Evolutionary conservation across 2,329 filamentous ascomycete genomes (phyloP).

Genomic region (Stagonosporopsis chrysanthemi): DNA sequence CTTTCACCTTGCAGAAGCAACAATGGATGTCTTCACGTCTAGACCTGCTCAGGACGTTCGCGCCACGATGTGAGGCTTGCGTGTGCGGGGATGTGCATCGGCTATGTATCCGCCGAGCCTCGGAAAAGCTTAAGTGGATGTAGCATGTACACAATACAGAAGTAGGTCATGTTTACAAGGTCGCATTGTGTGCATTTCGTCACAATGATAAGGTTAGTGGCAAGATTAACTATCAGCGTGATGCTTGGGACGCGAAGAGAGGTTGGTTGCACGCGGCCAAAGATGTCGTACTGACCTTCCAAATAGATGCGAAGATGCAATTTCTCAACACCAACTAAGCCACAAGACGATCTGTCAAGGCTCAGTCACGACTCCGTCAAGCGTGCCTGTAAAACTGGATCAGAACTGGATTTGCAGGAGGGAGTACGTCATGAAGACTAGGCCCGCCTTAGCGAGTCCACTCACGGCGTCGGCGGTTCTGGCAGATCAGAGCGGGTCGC

Average conservation of each 20-base stretch:
- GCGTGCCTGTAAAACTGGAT: constrained; percentile 17
- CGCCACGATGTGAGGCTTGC: constrained; percentile 2
- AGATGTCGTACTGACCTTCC: too few relatives aligned
- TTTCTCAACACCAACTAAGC: constrained; percentile 4
- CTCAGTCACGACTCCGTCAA: not conserved
- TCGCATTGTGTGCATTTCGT: not conserved
- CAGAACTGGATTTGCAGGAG: constrained; percentile 3
- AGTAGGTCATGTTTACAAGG: not conserved
- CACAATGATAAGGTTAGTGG: not conserved
- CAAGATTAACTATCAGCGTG: too few relatives aligned
- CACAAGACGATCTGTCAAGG: constrained; percentile 5
- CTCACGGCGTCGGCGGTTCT: constrained; percentile 9
- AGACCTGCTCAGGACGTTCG: not conserved
- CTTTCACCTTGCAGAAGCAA: not conserved
- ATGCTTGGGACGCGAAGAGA: too few relatives aligned
- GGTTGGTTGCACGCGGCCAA: not conserved
- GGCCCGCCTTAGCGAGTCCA: constrained; percentile 10
- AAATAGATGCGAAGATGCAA: not conserved
- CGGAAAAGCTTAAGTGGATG: constrained; percentile 17
- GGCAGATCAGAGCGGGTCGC: constrained; percentile 18
- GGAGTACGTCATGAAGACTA: constrained; percentile 13
- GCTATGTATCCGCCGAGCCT: constrained; percentile 8
- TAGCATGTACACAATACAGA: not conserved
- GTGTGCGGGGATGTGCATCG: constrained; percentile 10
- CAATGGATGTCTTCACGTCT: not conserved